These are phyloP conservation scores for Rhinocladiella mackenziei DNA, from an alignment of 2,329 filamentous ascomycete species.

Conservation along the genomic window DNA sequence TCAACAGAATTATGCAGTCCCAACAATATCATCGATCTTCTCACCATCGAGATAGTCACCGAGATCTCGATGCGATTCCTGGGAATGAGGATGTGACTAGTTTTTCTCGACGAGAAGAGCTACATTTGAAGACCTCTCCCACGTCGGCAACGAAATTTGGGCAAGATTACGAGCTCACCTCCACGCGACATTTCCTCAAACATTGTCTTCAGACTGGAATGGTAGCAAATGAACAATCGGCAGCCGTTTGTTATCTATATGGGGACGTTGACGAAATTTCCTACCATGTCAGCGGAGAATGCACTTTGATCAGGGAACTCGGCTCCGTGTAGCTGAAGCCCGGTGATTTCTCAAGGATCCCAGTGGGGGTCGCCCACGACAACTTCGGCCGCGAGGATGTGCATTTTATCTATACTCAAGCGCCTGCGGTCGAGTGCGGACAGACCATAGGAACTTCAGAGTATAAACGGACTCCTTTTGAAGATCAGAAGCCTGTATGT, in stretches of 20 bases:
- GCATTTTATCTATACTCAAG: slow-evolving; percentile 5
- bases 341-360: slow-evolving; percentile 8
- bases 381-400: slow-evolving; percentile 4
- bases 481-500: too few species aligned
- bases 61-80: too few species aligned
- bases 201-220: too few species aligned
- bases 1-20: too few species aligned
- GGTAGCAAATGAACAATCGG: slow-evolving; percentile 7
- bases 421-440: slow-evolving; percentile 1
- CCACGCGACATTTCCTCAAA: too few species aligned
- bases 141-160: too few species aligned
- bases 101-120: too few species aligned
- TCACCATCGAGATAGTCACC: too few species aligned
- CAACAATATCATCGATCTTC: too few species aligned
- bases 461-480: not conserved
- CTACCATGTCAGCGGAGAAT: slow-evolving; percentile 3
- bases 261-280: slow-evolving; percentile 7
- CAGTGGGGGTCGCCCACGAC: slow-evolving; percentile 7
- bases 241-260: slow-evolving; percentile 8
- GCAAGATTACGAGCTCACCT: too few species aligned
- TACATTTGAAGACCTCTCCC: too few species aligned
- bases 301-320: slow-evolving; percentile 5
- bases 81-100: too few species aligned
- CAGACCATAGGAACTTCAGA: not conserved
- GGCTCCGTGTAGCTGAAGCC: slow-evolving; percentile 1